These are phyloP conservation scores for Cryphonectria naterciae DNA, from an alignment of 2,329 filamentous ascomycete species.

Conservation along the genomic window DNA sequence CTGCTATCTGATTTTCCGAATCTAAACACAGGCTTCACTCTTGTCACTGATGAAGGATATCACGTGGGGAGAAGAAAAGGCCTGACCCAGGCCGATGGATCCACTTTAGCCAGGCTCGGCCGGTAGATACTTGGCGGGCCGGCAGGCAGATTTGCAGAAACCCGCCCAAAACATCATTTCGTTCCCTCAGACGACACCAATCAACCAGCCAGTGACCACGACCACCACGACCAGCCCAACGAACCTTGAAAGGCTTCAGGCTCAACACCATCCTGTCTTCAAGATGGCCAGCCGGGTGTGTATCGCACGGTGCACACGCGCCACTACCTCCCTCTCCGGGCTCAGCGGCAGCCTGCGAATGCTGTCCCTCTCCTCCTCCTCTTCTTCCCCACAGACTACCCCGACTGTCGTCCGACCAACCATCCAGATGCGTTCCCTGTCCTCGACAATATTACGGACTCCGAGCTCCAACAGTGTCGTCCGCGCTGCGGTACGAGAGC, in stretches of 20 bases:
- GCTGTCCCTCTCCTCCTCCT: constrained; percentile 18
- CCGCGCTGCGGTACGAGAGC: neutral
- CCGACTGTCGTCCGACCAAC: neutral
- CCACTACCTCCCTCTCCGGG: constrained; percentile 10
- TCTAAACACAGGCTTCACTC: neutral
- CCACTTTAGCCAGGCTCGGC: neutral
- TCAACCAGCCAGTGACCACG: neutral
- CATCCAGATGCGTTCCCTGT: constrained; percentile 18
- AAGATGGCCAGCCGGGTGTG: constrained; percentile 23
- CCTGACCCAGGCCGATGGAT: neutral
- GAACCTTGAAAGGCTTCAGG: neutral
- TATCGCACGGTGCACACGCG: constrained; percentile 23
- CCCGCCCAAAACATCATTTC: neutral
- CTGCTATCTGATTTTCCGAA: neutral
- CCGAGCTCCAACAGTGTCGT: neutral
- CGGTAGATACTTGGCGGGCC: neutral
- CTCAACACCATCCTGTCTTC: neutral
- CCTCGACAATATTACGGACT: constrained; percentile 9
- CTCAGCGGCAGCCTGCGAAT: constrained; percentile 26
- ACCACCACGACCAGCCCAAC: neutral
- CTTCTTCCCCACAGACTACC: constrained; percentile 13
- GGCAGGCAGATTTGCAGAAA: constrained; percentile 18
- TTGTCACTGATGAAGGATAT: neutral
- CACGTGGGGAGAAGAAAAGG: neutral
- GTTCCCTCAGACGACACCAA: neutral